Base-by-base conservation (phyloP, 805 yeast species). In the Kodamaea laetipori region DNA sequence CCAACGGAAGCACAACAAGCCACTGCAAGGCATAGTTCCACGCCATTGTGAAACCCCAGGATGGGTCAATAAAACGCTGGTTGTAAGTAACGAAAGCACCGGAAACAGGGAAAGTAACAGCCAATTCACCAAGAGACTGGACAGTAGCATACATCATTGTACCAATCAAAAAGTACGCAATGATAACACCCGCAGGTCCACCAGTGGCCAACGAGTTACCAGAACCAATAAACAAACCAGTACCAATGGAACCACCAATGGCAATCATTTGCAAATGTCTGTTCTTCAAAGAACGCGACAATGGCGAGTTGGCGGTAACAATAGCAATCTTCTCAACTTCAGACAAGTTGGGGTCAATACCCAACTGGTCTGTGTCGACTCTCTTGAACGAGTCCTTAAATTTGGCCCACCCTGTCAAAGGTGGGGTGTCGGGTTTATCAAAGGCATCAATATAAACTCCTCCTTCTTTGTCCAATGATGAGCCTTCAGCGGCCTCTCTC, bases 191-290 rank as follows among this genome's bases (percentile, higher is more conserved):
- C 2, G 81, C 86, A 4, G 86, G 84, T 32, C 89, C 89, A 55
- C 84, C 84, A 13, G 73, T 69, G 26, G 59, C 58, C 47, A 84
- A 66, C 1, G 85, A 78, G 33, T 73, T 63, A 42, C 86, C 87
- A 2, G 84, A 74, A 45, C 86, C 86, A 42, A 82, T 77, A 49
- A 83, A 81, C 44, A 82, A 63, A 57, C 89, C 87, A 2, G 86
- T 81, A 46, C 87, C 87, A 28, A 82, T 77, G 32, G 82, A 74
- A 36, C 85, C 82, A 30, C 86, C 86, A 35, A 83, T 78, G 26
- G 87, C 81, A 48, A 83, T 76, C 77, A 83, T 80, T 51, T 81
- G 80, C 54, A 82, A 58, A 53, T 81, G 86, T 56, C 89, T 75
- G 35, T 66, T 61, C 52, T 78, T 80, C 56, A 81, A 61, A 10